Base-by-base conservation (phyloP, 805 yeast species). In the Candida montana region DNA sequence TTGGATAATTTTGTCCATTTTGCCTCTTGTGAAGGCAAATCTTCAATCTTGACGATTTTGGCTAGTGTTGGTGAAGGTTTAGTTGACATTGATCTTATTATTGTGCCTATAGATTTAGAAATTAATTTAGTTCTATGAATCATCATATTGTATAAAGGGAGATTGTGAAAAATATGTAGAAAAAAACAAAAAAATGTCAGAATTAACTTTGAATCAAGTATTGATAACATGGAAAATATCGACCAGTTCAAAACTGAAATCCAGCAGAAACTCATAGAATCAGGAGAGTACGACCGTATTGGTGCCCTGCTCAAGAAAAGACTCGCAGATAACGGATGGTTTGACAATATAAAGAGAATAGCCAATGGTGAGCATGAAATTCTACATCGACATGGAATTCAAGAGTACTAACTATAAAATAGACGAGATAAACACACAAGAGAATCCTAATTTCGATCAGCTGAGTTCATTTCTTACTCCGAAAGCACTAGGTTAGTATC, bases 261-360 rank as follows among this genome's bases (percentile, higher is more conserved):
- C 34, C 87, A 83, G 52, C 77, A 77, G 44, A 79, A 79, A 53
- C 71, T 88, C 30, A 77, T 87, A 3, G 73, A 80, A 24, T 75
- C 87, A 23, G 96, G 96, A 0, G 84, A 82, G 62, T 88, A 88
- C 61, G 91, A 84, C 46, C 65, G 74, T 49, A 82, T 87, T 41
- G 79, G 83, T 37, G 73, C 75, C 39, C 68, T 72, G 36, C 64
- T 90, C 44, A 77, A 78, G 51, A 71, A 80, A 41, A 77, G 75
- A 53, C 71, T 90, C 10, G 72, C 79, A 39, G 83, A 84, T 55
- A 72, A 82, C 1, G 96, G 96, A 6, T 90, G 97, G 97, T 78
- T 77, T 46, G 95, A 87, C 51, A 72, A 81, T 41, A 79, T 90
- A 21, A 70, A 77, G 35, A 73, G 71, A 31, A 51, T 83, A 32